Evolutionary conservation across 768 basidiomycete genomes (phyloP), one percentile per base, ranked within the genome.

Genomic region (Lactarius vividus): DNA sequence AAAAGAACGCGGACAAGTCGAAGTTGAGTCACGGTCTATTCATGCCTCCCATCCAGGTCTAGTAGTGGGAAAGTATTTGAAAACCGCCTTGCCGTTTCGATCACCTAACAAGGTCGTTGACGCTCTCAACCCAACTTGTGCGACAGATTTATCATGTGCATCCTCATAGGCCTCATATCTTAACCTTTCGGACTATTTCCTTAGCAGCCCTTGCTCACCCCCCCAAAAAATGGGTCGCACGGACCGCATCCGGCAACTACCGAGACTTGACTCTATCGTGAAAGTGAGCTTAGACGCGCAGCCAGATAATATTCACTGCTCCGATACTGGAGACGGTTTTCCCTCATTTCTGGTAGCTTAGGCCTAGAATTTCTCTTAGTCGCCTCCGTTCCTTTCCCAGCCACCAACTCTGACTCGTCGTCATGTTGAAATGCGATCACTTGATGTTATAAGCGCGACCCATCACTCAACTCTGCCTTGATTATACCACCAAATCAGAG

Each of bases 51-150:
- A 70, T 92, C 87, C 35, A 96, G 71, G 59, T 89, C 86, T 10
- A 95, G 73, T 33, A 73, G 75, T 37, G 85, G 82, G 62, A 93
- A 80, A 0, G 82, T 82, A 68, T 82, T 85, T 1, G 94, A 83
- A 67, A 84, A 81, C 13, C 91, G 86, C 67, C 88, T 84, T 57
- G 98, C 96, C 63, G 85, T 85, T 69, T 96, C 93, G 61, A 96
- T 86, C 29, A 83, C 79, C 96, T 94, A 42, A 23, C 16, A 57
- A 28, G 42, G 31, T 16, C 15, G 28, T 13, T n/a, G 49, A 39
- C 39, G 20, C 1, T 6, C 46, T 61, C 35, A 54, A 28, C 13
- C 33, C 55, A 8, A 29, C 18, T 37, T 35, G 23, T 49, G 46
- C 44, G 8, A 39, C 33, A 40, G 33, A 8, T 56, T 37, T 58